Conservation (phyloP, 306 rosid species). For the Inga leiocalycina region DNA sequence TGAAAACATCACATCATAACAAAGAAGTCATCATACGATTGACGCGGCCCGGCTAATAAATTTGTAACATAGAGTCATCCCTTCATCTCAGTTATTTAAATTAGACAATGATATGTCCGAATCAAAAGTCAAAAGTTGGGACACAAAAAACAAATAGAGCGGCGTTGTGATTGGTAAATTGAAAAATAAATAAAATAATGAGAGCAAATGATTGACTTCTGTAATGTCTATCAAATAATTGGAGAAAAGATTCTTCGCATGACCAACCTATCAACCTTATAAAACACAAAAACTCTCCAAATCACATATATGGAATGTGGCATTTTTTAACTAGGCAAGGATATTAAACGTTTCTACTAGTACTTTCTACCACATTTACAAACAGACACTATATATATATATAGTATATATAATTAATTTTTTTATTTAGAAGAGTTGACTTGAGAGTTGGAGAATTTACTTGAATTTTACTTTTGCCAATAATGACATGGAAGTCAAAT, state of each 20-base stretch:
- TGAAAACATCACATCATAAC: not conserved
- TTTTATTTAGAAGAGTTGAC: constrained; percentile 4
- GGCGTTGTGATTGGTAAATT: not conserved
- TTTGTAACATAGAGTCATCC: not conserved
- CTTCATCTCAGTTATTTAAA: not conserved
- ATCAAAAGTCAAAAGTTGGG: not conserved
- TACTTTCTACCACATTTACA: not conserved
- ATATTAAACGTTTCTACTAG: not conserved
- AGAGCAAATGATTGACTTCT: not conserved
- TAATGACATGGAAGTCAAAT: not conserved
- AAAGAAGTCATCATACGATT: not conserved
- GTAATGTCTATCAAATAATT: constrained; percentile 4
- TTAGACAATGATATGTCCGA: not conserved
- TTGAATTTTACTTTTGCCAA: not conserved
- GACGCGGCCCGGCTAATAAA: not conserved
- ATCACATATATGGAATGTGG: not conserved
- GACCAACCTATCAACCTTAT: too few relatives aligned
- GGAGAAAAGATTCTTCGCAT: not conserved
- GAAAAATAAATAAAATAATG: constrained; percentile 13
- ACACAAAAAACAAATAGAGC: not conserved
- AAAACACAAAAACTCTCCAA: not conserved
- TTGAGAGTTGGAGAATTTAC: not conserved
- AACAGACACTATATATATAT: not conserved
- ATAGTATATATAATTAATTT: not conserved
- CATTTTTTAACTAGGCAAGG: not conserved